Evolutionary conservation across 1,139 yeast species (phyloP), one percentile per base, ranked within the genome.

Genomic region (Scheffersomyces stambukii): DNA sequence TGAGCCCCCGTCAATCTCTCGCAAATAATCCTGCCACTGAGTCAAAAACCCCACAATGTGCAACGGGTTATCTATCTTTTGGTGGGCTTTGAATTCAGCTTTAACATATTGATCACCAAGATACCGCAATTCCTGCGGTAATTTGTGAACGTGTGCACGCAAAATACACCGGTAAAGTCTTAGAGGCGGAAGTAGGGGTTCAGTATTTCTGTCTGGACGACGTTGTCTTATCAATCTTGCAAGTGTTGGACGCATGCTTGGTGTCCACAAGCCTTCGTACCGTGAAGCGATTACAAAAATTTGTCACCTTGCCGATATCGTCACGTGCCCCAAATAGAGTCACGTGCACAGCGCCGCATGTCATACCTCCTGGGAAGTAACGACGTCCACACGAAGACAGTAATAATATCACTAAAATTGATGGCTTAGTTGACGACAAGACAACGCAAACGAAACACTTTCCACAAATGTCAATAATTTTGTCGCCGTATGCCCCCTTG

Each of bases 21-120:
- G 74, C 35, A 85, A 70, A 48, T 91, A 91, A 45, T 85, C 89
- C 50, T 91, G 98, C 98, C 98, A 91, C 41, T 86, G 81, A 1
- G 95, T 77, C 39, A 91, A 68, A 47, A 91, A 91, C 8, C 96
- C 97, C 7, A 93, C 89, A 19, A 91, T 86, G 50, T 89, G 95
- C 21, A 88, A 66, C 1, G 98, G 97, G 52, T 91, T 88, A 43
- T 88, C 96, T 9, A 81, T 71, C 28, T 64, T 58, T 39, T 77
- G 75, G 57, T 93, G 98, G n/a, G 91, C 81, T 42, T 77, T 77
- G 63, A 91, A 91, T 57, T 91, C 98, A 16, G 81, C 75, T 50
- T 80, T 84, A 32, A 91, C 96, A 54, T 91, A 91, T 42, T 77
- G 72, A 53, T 91, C 96, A 4, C 98, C 98, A 19, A 91, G 67